Conservation (phyloP, 2,329 filamentous ascomycete genomes). For the Helicocarpus griseus region DNA sequence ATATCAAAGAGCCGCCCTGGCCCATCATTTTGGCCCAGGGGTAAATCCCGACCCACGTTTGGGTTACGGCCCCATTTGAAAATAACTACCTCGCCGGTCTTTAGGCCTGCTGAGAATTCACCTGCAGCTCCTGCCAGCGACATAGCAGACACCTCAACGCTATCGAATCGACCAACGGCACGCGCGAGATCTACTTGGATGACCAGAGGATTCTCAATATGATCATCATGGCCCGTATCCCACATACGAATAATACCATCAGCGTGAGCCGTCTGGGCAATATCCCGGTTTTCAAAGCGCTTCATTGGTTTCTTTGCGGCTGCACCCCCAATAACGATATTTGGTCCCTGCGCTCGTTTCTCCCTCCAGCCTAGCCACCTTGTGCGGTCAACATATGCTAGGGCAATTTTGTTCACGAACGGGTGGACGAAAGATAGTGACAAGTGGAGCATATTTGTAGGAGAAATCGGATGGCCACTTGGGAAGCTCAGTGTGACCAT, state of each 20-base stretch:
- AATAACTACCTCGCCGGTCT: slow-evolving; percentile 72
- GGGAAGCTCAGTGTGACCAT: slow-evolving; percentile 85
- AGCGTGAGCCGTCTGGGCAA: slow-evolving; percentile 78
- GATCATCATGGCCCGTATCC: slow-evolving; percentile 85
- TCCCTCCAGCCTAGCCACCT: slow-evolving; percentile 90
- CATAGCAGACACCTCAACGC: slow-evolving; percentile 68
- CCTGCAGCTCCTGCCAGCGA: slow-evolving; percentile 71
- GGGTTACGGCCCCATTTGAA: slow-evolving; percentile 83
- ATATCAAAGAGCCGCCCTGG: slow-evolving; percentile 68
- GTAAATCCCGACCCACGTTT: slow-evolving; percentile 55
- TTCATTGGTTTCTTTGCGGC: slow-evolving; percentile 60
- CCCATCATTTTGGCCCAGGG: slow-evolving; percentile 43
- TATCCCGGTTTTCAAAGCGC: slow-evolving; percentile 70
- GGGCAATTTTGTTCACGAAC: slow-evolving; percentile 63
- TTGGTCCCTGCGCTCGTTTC: slow-evolving; percentile 66
- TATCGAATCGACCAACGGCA: slow-evolving; percentile 67
- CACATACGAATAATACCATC: slow-evolving; percentile 88
- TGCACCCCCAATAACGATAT: slow-evolving; percentile 68
- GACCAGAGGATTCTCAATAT: slow-evolving; percentile 75
- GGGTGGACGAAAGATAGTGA: slow-evolving; percentile 84
- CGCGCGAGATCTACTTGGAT: slow-evolving; percentile 81
- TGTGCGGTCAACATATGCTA: slow-evolving; percentile 66
- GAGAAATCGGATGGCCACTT: slow-evolving; percentile 78
- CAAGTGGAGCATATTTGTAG: slow-evolving; percentile 85
- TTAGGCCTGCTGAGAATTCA: slow-evolving; percentile 74